These are phyloP conservation scores for Cicer judaicum DNA, from an alignment of 306 rosid species.

Conservation along the genomic window DNA sequence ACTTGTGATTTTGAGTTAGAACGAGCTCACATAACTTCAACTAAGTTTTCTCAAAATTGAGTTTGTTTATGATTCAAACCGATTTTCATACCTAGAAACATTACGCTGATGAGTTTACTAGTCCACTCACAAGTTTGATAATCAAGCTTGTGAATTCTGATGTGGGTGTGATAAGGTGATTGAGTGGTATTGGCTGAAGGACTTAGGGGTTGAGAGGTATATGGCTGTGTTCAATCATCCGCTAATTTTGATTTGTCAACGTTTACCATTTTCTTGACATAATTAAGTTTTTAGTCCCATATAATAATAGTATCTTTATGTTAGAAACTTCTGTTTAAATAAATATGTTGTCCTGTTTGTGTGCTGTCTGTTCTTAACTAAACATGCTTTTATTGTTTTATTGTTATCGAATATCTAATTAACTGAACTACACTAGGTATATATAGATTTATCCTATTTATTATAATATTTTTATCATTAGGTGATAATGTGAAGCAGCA, in stretches of 20 bases:
- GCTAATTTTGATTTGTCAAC: background rate
- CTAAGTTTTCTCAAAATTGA: background rate
- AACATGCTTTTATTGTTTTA: constrained; percentile 12
- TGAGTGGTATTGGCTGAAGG: too few species aligned
- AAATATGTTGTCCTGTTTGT: background rate
- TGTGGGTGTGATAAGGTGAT: background rate
- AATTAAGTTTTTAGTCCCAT: background rate
- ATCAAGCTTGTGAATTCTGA: background rate
- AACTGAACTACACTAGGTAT: constrained; percentile 1
- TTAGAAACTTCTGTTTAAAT: background rate
- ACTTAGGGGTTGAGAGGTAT: too few species aligned
- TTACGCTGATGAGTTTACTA: background rate
- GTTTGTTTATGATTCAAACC: background rate
- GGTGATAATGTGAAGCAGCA: constrained; percentile 39
- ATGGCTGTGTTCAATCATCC: too few species aligned
- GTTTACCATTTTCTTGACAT: constrained; percentile 9
- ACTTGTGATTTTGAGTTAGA: background rate
- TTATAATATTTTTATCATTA: constrained; percentile 28
- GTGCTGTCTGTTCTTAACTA: constrained; percentile 3
- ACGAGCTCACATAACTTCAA: background rate
- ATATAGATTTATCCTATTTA: background rate
- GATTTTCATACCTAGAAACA: background rate
- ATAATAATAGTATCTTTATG: constrained; percentile 3
- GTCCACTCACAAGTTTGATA: background rate
- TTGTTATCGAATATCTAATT: background rate